These are phyloP conservation scores for Beauveria sp. DNA, from an alignment of 2,329 filamentous ascomycete genomes.

Conservation along the genomic window DNA sequence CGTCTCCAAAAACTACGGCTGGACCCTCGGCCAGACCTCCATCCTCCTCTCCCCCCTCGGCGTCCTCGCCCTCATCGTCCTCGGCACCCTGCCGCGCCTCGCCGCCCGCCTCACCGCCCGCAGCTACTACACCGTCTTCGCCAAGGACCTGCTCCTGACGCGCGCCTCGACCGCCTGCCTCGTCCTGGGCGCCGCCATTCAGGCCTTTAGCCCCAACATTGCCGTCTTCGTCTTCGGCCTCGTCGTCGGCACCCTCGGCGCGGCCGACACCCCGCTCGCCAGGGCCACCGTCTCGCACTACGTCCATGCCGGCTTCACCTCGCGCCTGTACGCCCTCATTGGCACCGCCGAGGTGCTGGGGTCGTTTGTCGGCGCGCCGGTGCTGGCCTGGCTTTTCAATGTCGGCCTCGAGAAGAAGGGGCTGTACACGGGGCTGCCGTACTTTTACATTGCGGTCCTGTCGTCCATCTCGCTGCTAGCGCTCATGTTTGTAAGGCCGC, in stretches of 20 bases:
- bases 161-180: conserved; percentile 26
- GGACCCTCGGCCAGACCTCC: conserved; percentile 34
- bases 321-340: conserved; percentile 33
- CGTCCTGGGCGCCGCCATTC: conserved; percentile 24
- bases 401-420: conserved; percentile 28
- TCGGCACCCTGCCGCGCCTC: conserved; percentile 29
- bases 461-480: conserved; percentile 22
- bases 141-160: conserved; percentile 31
- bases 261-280: conserved; percentile 29
- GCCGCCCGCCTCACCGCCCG: conserved; percentile 21
- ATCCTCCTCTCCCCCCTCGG: conserved; percentile 34
- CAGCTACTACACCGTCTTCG: conserved; percentile 23
- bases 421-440: conserved; percentile 31
- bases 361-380: conserved; percentile 32
- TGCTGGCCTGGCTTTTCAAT: conserved; percentile 31
- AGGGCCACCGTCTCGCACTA: conserved; percentile 34
- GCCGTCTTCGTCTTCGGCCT: conserved; percentile 30
- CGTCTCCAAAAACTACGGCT: conserved; percentile 37
- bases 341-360: conserved; percentile 33
- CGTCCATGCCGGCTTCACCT: conserved; percentile 29
- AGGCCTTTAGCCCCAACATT: conserved; percentile 26
- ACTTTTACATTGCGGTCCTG: conserved; percentile 30
- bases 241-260: conserved; percentile 30
- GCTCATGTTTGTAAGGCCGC: conserved; percentile 25
- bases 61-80: conserved; percentile 29